phyloP scores from a whole-genome alignment of 2,329 filamentous ascomycete genomes.

The Hypoxylon sp. region DNA sequence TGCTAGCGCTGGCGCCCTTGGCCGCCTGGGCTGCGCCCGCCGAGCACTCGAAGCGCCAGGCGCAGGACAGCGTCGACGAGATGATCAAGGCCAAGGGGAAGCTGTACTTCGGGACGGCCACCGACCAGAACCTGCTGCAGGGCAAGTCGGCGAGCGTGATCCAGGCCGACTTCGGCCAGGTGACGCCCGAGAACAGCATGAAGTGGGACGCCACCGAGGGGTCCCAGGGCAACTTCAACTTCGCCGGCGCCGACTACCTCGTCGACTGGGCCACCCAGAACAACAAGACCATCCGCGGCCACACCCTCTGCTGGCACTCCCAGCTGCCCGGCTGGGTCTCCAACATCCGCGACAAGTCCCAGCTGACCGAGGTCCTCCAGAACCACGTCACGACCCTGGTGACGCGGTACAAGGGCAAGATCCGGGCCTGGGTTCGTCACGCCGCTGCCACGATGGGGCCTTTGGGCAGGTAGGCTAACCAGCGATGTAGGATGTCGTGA shows the following conservation, averaged over 20 bases:
- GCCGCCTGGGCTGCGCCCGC: slow-evolving; percentile 47
- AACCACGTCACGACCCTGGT: slow-evolving; percentile 67
- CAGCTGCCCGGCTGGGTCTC: slow-evolving; percentile 68
- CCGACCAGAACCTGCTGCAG: slow-evolving; percentile 62
- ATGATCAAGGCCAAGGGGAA: slow-evolving; percentile 70
- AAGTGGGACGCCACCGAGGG: slow-evolving; percentile 66
- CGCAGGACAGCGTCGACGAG: slow-evolving; percentile 58
- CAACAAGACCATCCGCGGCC: slow-evolving; percentile 67
- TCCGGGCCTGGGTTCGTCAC: slow-evolving; percentile 48
- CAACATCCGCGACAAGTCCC: slow-evolving; percentile 46
- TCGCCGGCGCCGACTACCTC: slow-evolving; percentile 63
- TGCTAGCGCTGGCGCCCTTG: slow-evolving; percentile 48
- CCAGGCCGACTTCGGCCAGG: slow-evolving; percentile 67
- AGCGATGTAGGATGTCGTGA: slow-evolving; percentile 62
- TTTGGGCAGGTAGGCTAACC: slow-evolving; percentile 50
- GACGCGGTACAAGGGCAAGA: slow-evolving; percentile 68
- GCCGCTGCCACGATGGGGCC: slow-evolving; percentile 45
- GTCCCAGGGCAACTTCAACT: slow-evolving; percentile 60
- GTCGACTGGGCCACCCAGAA: slow-evolving; percentile 65
- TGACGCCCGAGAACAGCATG: slow-evolving; percentile 75
- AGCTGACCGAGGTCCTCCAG: slow-evolving; percentile 63
- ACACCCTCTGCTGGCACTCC: slow-evolving; percentile 72
- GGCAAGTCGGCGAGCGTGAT: slow-evolving; percentile 64
- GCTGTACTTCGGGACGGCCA: slow-evolving; percentile 67
- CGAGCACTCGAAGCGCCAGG: slow-evolving; percentile 50